Conservation (phyloP, 805 yeast genomes). For the Suhomyces emberorum region DNA sequence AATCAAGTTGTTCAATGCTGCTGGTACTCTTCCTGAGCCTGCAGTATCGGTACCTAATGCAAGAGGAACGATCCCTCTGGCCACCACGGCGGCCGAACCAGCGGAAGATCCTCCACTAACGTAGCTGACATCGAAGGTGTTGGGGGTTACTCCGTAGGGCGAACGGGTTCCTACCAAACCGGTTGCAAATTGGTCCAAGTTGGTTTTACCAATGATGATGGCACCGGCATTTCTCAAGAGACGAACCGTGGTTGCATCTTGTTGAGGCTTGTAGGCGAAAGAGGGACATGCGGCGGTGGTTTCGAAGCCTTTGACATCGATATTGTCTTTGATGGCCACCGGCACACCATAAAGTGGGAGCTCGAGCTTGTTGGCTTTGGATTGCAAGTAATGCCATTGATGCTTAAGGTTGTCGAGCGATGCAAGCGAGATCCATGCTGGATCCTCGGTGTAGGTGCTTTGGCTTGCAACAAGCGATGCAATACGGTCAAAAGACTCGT, state of each 20-base stretch:
- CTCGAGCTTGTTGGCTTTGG: conserved; percentile 49
- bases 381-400: conserved; percentile 77
- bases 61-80: conserved; percentile 84
- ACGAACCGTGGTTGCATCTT: conserved; percentile 73
- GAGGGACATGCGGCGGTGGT: conserved; percentile 98
- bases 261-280: conserved; percentile 61
- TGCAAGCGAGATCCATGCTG: conserved; percentile 90
- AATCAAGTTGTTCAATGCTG: conserved; percentile 84
- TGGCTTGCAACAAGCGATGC: conserved; percentile 46
- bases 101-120: conserved; percentile 96
- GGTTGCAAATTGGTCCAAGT: conserved; percentile 95
- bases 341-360: conserved; percentile 91
- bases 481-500: conserved; percentile 54
- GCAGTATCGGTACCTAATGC: conserved; percentile 97
- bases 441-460: conserved; percentile 50
- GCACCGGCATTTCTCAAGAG: conserved; percentile 88
- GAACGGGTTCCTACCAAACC: conserved; percentile 95
- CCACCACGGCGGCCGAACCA: conserved; percentile 92
- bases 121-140: conserved; percentile 69
- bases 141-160: conserved; percentile 88
- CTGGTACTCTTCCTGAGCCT: conserved; percentile 97
- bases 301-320: conserved; percentile 74
- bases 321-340: conserved; percentile 90
- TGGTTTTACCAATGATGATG: conserved; percentile 88
- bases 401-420: conserved; percentile 57